Conservation (phyloP, 78 protist genomes). For the Goniomonas avonlea region DNA sequence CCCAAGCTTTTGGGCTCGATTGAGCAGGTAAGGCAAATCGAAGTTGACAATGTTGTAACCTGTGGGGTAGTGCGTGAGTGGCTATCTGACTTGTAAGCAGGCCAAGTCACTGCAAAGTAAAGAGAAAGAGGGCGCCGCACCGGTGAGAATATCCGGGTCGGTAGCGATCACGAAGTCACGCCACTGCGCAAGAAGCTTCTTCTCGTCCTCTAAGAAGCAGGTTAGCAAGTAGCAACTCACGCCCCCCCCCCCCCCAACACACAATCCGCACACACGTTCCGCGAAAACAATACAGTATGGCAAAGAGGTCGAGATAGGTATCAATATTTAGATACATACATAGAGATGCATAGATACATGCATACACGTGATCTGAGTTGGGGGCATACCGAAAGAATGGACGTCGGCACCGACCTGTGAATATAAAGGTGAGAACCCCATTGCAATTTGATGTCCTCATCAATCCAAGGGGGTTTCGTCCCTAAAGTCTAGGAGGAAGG, state of each 20-base stretch:
- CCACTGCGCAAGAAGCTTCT: conserved; percentile 70
- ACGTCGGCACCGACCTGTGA: conserved; percentile 23
- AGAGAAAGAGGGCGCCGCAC: not conserved
- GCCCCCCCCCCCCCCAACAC: not conserved
- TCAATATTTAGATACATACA: too few species aligned
- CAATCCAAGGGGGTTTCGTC: too few species aligned
- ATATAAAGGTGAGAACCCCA: too few species aligned
- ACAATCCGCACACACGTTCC: not conserved
- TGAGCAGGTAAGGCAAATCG: conserved; percentile 93
- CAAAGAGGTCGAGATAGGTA: too few species aligned
- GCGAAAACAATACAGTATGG: too few species aligned
- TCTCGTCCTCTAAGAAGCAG: conserved; percentile 58
- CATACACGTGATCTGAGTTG: too few species aligned
- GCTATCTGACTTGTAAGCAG: not conserved
- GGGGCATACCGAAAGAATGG: not conserved
- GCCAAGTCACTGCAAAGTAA: not conserved
- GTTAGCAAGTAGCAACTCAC: conserved; percentile 57
- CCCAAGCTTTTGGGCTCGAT: conserved; percentile 73
- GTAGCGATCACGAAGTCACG: conserved; percentile 28
- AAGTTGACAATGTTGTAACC: conserved; percentile 97
- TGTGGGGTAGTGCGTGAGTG: not conserved
- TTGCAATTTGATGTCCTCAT: too few species aligned
- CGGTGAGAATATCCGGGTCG: conserved; percentile 95
- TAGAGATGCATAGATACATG: too few species aligned
- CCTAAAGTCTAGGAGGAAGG: too few species aligned